Evolutionary conservation across 2,329 filamentous ascomycete genomes (phyloP), one percentile per base, ranked within the genome.

Genomic region (Dendrostoma leiphaemia): DNA sequence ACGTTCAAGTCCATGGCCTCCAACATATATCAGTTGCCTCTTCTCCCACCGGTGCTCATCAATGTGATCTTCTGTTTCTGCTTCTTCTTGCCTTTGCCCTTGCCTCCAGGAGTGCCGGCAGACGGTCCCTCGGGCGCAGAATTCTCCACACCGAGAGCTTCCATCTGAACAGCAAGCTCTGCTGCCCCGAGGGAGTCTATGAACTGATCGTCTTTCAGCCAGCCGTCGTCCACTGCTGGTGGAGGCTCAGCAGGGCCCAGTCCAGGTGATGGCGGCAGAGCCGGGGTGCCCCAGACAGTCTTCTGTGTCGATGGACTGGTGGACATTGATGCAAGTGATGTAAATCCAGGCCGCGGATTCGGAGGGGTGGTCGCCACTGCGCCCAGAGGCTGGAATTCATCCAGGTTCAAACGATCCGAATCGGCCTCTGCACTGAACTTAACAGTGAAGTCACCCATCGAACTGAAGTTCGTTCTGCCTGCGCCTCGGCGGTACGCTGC

Each of bases 251-350:
- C 67, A 26, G 70, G 70, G 26, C 84, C 63, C 10, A 81, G 79
- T 10, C 51, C 38, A 2, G 85, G 83, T 3, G 83, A 85, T 1
- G 73, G 73, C 0, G 84, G 74, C 3, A 96, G 74, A 0, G 81
- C 84, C 3, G 82, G 79, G 1, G 93, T 97, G n/a, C 93, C 93
- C 93, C 93, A 97, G 0, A 97, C 90, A 0, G 93, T 97, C 58
- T 85, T 85, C 37, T 82, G 77, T 1, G 84, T 83, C 6, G 84
- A 86, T 0, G 92, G 91, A 59, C 89, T 95, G 1, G 89, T 92
- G 4, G 90, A 92, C 61, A 92, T 85, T 1, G 86, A 87, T 0
- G 89, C 88, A 21, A 96, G 72, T 2, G 83, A 82, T 31, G 81
- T 80, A 62, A 90, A 91, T 0, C 82, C 84, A 12, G 78, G 76